Evolutionary conservation across 768 basidiomycete species (phyloP).

Genomic region (Candolleomyces efflorescens): DNA sequence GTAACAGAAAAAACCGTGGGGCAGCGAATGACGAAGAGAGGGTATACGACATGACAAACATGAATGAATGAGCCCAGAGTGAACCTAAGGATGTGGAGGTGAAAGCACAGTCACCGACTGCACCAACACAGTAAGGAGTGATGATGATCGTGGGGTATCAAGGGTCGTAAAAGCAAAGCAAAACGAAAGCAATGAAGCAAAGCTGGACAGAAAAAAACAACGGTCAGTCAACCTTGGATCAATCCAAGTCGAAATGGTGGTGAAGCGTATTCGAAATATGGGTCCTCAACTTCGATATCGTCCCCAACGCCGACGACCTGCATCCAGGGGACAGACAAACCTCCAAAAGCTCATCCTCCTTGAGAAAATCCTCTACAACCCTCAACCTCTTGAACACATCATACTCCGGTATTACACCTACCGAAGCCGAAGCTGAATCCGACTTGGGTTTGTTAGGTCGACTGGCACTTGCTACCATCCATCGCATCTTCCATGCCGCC

Average conservation of each 20-base stretch:
- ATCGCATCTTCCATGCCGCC: constrained; percentile 32
- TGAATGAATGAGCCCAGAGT: neutral
- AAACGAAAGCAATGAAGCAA: neutral
- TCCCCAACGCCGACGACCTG: constrained; percentile 27
- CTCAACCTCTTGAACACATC: constrained; percentile 34
- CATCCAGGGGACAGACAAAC: constrained; percentile 32
- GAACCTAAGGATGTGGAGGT: neutral
- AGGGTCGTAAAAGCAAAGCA: neutral
- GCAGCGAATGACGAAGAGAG: too few relatives aligned
- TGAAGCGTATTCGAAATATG: constrained; percentile 28
- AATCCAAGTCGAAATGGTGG: constrained; percentile 35
- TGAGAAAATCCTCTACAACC: constrained; percentile 26
- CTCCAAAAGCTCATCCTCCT: constrained; percentile 24
- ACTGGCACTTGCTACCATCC: constrained; percentile 22
- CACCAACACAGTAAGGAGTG: neutral
- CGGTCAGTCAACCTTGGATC: constrained; percentile 3
- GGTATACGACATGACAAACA: too few relatives aligned
- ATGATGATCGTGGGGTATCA: neutral
- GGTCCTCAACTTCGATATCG: constrained; percentile 26
- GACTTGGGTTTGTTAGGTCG: too few relatives aligned
- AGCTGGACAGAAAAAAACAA: neutral
- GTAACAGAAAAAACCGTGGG: too few relatives aligned
- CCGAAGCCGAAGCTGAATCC: too few relatives aligned
- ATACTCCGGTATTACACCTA: constrained; percentile 16
- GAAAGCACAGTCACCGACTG: neutral